Evolutionary conservation across 441 rosid species (phyloP).

Genomic region (Biscutella laevigata): DNA sequence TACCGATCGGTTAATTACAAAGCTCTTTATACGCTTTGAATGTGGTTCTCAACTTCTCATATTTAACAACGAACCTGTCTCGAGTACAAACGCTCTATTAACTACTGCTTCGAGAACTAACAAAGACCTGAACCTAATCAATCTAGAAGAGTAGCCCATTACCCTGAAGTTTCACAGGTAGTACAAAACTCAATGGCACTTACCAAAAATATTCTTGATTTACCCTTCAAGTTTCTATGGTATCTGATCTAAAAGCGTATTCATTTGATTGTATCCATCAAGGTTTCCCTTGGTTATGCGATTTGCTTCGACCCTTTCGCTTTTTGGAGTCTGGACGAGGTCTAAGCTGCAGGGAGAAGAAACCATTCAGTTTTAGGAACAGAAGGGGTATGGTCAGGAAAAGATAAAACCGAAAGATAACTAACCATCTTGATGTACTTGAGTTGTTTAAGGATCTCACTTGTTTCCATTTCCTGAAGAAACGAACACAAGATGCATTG

Average conservation of each 20-base stretch:
- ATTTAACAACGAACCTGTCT: not conserved
- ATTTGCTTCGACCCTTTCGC: slow-evolving; percentile 17
- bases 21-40: slow-evolving; percentile 9
- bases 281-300: slow-evolving; percentile 6
- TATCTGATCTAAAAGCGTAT: slow-evolving; percentile 8
- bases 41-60: not conserved
- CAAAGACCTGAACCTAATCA: slow-evolving; percentile 10
- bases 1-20: too few species aligned
- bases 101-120: slow-evolving; percentile 13
- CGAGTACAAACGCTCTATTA: not conserved
- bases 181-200: slow-evolving; percentile 8
- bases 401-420: slow-evolving; percentile 4
- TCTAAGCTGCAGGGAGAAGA: slow-evolving; percentile 41
- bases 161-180: not conserved
- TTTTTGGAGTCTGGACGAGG: slow-evolving; percentile 38
- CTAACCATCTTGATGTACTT: slow-evolving; percentile 67
- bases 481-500: slow-evolving; percentile 11
- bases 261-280: slow-evolving; percentile 3
- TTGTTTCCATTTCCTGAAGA: slow-evolving; percentile 73
- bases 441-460: slow-evolving; percentile 59
- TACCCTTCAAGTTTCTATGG: slow-evolving; percentile 1
- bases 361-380: slow-evolving; percentile 2
- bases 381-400: not conserved
- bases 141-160: not conserved
- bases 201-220: not conserved